phyloP scores from a whole-genome alignment of 2,329 filamentous ascomycete genomes.

The Phialocephala sp. region DNA sequence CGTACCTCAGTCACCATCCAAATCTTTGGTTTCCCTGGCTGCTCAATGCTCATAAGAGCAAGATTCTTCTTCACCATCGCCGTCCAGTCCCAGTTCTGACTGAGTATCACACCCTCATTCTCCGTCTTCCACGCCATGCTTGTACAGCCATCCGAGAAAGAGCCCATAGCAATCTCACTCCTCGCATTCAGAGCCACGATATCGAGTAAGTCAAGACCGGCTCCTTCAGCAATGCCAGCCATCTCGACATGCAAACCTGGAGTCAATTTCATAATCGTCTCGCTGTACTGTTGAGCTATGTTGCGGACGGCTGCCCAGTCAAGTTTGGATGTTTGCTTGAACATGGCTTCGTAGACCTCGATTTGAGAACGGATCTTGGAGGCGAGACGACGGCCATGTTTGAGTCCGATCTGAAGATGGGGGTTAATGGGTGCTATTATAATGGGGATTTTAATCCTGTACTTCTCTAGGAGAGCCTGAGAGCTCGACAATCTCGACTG shows the following conservation, averaged over 20 bases:
- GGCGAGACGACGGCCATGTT: constrained; percentile 23
- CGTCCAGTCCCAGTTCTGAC: constrained; percentile 40
- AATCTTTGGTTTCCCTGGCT: constrained; percentile 26
- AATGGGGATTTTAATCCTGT: not conserved
- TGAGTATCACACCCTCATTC: constrained; percentile 34
- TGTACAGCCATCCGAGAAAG: constrained; percentile 57
- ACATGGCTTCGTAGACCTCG: constrained; percentile 44
- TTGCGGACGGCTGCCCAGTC: constrained; percentile 38
- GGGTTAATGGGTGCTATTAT: not conserved
- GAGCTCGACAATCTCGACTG: constrained; percentile 16
- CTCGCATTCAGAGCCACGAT: constrained; percentile 57
- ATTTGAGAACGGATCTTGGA: constrained; percentile 43
- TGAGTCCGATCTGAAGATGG: constrained; percentile 12
- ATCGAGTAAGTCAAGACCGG: constrained; percentile 46
- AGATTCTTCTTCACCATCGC: constrained; percentile 28
- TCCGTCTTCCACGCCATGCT: constrained; percentile 48
- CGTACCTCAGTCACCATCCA: constrained; percentile 40
- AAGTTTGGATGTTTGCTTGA: constrained; percentile 42
- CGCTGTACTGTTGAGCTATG: constrained; percentile 22
- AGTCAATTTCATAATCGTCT: constrained; percentile 18
- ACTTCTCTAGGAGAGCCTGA: constrained; percentile 15
- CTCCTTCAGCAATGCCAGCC: constrained; percentile 53
- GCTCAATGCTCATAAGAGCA: constrained; percentile 29
- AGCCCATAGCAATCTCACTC: constrained; percentile 56
- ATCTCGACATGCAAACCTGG: constrained; percentile 43